Conservation (phyloP, 768 basidiomycete species). For the Lentinus brumalis region DNA sequence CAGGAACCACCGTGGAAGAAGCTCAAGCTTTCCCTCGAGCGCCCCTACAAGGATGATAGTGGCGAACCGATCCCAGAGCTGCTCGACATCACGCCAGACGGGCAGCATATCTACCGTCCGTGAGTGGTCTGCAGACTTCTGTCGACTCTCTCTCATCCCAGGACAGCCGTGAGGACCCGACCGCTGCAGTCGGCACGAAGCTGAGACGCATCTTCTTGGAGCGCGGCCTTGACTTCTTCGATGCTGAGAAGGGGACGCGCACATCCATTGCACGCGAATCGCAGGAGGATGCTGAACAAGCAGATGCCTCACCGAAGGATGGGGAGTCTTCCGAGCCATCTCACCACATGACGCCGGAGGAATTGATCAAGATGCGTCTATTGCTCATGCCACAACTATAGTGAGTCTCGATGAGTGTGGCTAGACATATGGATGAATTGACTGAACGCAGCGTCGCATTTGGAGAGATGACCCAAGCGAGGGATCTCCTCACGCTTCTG, state of each 20-base stretch:
- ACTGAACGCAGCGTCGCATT: constrained; percentile 57
- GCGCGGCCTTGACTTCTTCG: constrained; percentile 76
- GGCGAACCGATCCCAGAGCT: constrained; percentile 64
- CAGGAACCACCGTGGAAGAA: constrained; percentile 52
- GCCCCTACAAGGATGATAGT: constrained; percentile 79
- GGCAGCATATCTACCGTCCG: constrained; percentile 73
- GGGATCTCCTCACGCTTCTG: constrained; percentile 65
- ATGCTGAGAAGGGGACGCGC: constrained; percentile 40
- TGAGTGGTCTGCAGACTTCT: constrained; percentile 37
- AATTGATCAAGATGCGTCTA: constrained; percentile 70
- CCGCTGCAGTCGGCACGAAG: constrained; percentile 62
- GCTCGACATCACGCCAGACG: constrained; percentile 69
- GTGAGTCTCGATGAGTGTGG: constrained; percentile 46
- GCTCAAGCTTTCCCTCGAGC: constrained; percentile 69
- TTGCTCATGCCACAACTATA: constrained; percentile 72
- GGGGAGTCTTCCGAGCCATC: constrained; percentile 35
- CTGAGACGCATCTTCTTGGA: constrained; percentile 72
- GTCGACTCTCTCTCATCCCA: constrained; percentile 11
- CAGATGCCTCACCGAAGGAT: constrained; percentile 34
- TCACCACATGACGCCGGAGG: constrained; percentile 69
- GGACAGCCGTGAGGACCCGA: constrained; percentile 48
- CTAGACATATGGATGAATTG: constrained; percentile 1
- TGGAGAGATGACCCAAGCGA: constrained; percentile 80
- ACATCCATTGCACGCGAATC: constrained; percentile 18
- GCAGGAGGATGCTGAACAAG: constrained; percentile 27